These are phyloP conservation scores for Exophiala dermatitidis DNA, from an alignment of 2,329 filamentous ascomycete species.

Conservation along the genomic window DNA sequence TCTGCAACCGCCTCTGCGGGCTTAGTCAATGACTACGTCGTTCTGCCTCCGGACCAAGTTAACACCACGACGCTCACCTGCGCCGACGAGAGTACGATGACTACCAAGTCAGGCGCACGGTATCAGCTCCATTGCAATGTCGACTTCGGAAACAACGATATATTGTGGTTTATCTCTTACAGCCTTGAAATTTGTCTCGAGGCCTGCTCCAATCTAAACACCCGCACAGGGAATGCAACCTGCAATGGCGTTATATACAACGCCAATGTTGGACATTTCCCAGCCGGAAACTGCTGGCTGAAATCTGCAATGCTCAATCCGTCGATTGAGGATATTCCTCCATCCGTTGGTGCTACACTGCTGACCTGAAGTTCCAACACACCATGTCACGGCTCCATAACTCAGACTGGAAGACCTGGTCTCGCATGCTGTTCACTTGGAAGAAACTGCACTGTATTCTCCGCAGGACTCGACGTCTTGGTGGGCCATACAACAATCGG, in stretches of 20 bases:
- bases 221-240: background rate
- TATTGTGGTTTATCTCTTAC: slow-evolving; percentile 3
- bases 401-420: too few relatives aligned
- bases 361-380: background rate
- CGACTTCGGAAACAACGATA: slow-evolving; percentile 6
- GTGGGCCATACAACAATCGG: too few relatives aligned
- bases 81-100: background rate
- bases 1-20: background rate
- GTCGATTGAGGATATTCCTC: background rate
- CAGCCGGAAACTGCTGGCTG: slow-evolving; percentile 4
- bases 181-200: slow-evolving; percentile 6
- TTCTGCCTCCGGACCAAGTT: slow-evolving; percentile 1
- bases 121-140: slow-evolving; percentile 4
- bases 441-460: too few relatives aligned
- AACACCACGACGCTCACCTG: slow-evolving; percentile 7
- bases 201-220: slow-evolving; percentile 7
- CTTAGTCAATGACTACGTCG: slow-evolving; percentile 1
- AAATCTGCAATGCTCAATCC: slow-evolving; percentile 2
- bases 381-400: background rate
- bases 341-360: slow-evolving; percentile 4
- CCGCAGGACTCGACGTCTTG: too few relatives aligned
- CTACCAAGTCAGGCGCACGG: background rate
- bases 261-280: background rate
- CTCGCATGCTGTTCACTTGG: too few relatives aligned
- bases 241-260: slow-evolving; percentile 6